Evolutionary conservation across 2,329 filamentous ascomycete genomes (phyloP), one percentile per base, ranked within the genome.

Genomic region (Penicillium sp.): DNA sequence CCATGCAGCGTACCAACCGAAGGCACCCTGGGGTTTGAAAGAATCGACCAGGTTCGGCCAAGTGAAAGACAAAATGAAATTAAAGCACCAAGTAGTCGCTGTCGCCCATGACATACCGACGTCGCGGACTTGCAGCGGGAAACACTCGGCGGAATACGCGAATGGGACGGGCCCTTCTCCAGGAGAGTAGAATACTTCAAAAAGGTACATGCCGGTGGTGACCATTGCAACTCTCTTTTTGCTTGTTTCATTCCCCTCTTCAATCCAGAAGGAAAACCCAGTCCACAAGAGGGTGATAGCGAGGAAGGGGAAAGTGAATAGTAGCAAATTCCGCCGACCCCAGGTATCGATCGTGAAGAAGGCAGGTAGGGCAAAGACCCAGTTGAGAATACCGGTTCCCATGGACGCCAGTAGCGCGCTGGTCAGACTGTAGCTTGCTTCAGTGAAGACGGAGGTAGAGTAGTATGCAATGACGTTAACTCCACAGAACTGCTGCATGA

Each of bases 291-390:
- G 68, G 50, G 72, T 77, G 39, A 79, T 68, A 5, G 74, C 73
- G 77, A 89, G 84, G 41, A 87, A 76, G 0, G 86, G 85, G 64
- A 88, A 87, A 0, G 85, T 88, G 7, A 81, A 80, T 1, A 88
- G 74, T 1, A 88, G 76, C 5, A 88, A 75, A 60, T 84, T 86
- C 5, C 86, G 79, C 2, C 87, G 80, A 6, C 86, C 87, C 64
- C 84, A 88, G 0, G 81, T 86, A 67, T 89, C 86, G 52, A 88
- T 88, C 0, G 85, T 87, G 65, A 84, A 84, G 53, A 88, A 78
- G 1, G 85, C 85, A 0, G 84, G 84, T 10, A 87, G 71, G 0
- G 86, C 85, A 61, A 87, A 88, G 25, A 88, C 71, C 75, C 83
- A 88, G 66, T 88, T 88, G 67, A 88, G 78, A 57, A 87, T 79